A percentile compares a stretch with the other conserved stretches of the same genome.
Conservation (phyloP, 1,139 yeast species). For the Lodderomyces metapsilosis region DNA sequence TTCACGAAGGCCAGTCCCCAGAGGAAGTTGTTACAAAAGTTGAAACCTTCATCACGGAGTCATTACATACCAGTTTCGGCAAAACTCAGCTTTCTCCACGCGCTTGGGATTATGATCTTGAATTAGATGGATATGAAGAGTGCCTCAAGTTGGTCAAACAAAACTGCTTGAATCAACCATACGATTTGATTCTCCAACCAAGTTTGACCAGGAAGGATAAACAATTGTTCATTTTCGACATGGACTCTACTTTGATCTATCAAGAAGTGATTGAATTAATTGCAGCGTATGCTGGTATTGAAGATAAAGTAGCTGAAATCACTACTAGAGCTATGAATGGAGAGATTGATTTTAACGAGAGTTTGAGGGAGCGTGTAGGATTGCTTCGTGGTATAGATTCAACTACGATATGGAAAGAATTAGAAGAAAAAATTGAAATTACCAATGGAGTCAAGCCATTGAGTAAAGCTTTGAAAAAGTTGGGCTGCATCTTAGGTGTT, state of each 20-base stretch:
- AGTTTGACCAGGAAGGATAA: conserved; percentile 42
- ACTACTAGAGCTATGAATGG: conserved; percentile 98
- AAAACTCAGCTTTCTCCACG: conserved; percentile 17
- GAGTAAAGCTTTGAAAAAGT: conserved; percentile 56
- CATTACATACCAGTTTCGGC: not conserved
- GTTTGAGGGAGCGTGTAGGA: conserved; percentile 70
- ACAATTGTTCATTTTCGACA: conserved; percentile 82
- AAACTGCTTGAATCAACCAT: conserved; percentile 12
- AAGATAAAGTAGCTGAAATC: conserved; percentile 48
- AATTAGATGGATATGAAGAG: conserved; percentile 7
- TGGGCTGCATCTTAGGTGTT: conserved; percentile 76
- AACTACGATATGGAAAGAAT: conserved; percentile 71
- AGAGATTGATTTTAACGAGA: conserved; percentile 85
- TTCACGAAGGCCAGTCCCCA: not conserved
- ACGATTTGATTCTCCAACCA: conserved; percentile 38
- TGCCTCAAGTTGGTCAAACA: conserved; percentile 13
- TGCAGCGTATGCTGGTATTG: conserved; percentile 38
- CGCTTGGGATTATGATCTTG: conserved; percentile 18
- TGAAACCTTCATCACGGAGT: not conserved
- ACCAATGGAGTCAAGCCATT: conserved; percentile 84
- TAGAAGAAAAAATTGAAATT: conserved; percentile 64
- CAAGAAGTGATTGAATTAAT: conserved; percentile 97
- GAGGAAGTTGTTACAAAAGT: not conserved
- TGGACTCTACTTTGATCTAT: conserved; percentile 95
- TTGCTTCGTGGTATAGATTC: conserved; percentile 79